Conservation (phyloP, 2,329 filamentous ascomycete genomes). For the Colletotrichum australisinense region DNA sequence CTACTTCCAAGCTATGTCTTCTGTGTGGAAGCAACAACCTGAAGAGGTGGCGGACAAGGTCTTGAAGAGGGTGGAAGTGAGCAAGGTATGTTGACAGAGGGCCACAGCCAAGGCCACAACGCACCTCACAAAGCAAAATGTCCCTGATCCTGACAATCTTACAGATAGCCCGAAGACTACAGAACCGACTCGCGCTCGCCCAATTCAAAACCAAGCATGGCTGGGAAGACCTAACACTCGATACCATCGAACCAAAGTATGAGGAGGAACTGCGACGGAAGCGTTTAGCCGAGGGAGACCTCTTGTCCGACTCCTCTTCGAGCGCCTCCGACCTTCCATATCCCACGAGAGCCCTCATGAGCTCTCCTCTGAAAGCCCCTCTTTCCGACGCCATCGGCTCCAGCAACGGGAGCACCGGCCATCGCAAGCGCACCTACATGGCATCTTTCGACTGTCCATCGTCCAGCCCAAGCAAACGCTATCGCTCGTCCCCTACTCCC, state of each 20-base stretch:
- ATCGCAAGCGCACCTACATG: constrained; percentile 73
- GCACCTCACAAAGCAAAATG: background rate
- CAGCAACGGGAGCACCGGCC: constrained; percentile 74
- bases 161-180: constrained; percentile 91
- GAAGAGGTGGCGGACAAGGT: constrained; percentile 76
- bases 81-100: constrained; percentile 70
- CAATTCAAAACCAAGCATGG: constrained; percentile 98
- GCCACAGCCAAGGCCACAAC: constrained; percentile 8
- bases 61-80: constrained; percentile 78
- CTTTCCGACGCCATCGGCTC: constrained; percentile 84
- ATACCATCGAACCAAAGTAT: constrained; percentile 85
- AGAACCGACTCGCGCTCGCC: constrained; percentile 93
- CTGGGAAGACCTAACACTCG: constrained; percentile 90
- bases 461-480: constrained; percentile 75
- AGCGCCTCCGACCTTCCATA: constrained; percentile 83
- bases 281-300: constrained; percentile 76
- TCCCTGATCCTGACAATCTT: constrained; percentile 22
- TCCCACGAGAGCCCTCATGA: constrained; percentile 77
- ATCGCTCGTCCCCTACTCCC: constrained; percentile 73
- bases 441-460: constrained; percentile 66
- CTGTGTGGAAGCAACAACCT: constrained; percentile 71
- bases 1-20: constrained; percentile 60
- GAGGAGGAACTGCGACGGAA: constrained; percentile 83
- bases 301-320: constrained; percentile 88
- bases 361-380: constrained; percentile 84